Conservation (phyloP, 2,329 filamentous ascomycete species). For the Chaetomium strumarium region DNA sequence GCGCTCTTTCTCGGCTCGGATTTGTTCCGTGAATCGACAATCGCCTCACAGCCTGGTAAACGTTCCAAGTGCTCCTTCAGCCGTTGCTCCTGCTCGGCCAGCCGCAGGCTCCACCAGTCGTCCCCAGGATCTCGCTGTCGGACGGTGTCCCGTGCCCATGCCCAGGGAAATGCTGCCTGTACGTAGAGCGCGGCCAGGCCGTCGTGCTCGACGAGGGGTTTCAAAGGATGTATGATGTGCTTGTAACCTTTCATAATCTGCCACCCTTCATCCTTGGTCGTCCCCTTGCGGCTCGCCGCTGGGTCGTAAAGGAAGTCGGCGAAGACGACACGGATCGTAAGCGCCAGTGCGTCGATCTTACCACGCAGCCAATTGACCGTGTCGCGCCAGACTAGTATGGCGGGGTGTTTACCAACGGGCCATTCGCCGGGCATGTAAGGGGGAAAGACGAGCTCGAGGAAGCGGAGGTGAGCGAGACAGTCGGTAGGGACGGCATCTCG, state of each 20-base stretch:
- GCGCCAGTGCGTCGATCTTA: slow-evolving; percentile 3
- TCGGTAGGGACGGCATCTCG: not conserved
- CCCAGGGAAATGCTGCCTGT: not conserved
- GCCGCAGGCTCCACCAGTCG: no score
- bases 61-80: no score
- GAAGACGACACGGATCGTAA: slow-evolving; percentile 6
- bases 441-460: slow-evolving; percentile 10
- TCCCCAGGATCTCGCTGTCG: no score
- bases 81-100: no score
- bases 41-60: no score
- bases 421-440: slow-evolving; percentile 6
- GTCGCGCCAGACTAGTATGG: slow-evolving; percentile 1
- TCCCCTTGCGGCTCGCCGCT: not conserved
- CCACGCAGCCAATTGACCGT: slow-evolving; percentile 3
- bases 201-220: not conserved
- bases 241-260: not conserved
- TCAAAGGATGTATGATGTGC: not conserved
- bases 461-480: slow-evolving; percentile 10
- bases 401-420: not conserved
- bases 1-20: no score
- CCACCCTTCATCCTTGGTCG: not conserved
- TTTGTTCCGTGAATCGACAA: no score
- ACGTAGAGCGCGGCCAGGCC: not conserved
- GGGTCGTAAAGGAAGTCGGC: not conserved
- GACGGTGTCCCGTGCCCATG: not conserved